These are phyloP conservation scores for Tephrocybe sp. DNA, from an alignment of 768 basidiomycete species.

Conservation along the genomic window DNA sequence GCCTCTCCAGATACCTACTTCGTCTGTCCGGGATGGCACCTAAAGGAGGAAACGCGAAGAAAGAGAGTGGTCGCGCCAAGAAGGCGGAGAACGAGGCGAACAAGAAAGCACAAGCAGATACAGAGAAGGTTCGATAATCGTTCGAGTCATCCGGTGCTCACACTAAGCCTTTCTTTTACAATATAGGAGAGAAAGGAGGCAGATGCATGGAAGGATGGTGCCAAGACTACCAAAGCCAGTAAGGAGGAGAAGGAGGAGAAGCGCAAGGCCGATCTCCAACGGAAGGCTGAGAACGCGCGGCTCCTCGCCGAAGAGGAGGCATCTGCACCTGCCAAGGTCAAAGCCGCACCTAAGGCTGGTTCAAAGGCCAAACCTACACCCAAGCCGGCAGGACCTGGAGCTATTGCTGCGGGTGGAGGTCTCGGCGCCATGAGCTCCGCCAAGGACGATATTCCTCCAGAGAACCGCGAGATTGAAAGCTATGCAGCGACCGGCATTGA, in stretches of 20 bases:
- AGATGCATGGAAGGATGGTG: constrained; percentile 60
- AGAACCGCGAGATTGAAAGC: constrained; percentile 53
- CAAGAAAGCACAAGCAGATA: constrained; percentile 62
- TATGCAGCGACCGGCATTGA: constrained; percentile 87
- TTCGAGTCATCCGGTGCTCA: background rate
- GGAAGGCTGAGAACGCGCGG: constrained; percentile 84
- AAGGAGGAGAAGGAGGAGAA: constrained; percentile 80
- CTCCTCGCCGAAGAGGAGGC: constrained; percentile 89
- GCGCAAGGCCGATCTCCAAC: constrained; percentile 73
- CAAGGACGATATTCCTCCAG: constrained; percentile 20
- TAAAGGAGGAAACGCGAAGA: constrained; percentile 88
- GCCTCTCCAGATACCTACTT: background rate
- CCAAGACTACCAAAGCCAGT: constrained; percentile 56
- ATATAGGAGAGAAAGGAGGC: constrained; percentile 70
- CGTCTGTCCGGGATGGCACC: constrained; percentile 69
- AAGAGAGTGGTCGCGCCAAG: constrained; percentile 85
- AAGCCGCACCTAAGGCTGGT: constrained; percentile 61
- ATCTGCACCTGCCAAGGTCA: constrained; percentile 50
- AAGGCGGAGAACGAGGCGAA: constrained; percentile 89
- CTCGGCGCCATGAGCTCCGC: constrained; percentile 25
- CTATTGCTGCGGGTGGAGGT: constrained; percentile 72
- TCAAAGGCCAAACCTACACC: constrained; percentile 47
- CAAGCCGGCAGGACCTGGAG: constrained; percentile 81
- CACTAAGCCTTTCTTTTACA: background rate
- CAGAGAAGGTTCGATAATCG: constrained; percentile 50